phyloP scores from a whole-genome alignment of 148 eudicot species.

The Euryodendron excelsum region DNA sequence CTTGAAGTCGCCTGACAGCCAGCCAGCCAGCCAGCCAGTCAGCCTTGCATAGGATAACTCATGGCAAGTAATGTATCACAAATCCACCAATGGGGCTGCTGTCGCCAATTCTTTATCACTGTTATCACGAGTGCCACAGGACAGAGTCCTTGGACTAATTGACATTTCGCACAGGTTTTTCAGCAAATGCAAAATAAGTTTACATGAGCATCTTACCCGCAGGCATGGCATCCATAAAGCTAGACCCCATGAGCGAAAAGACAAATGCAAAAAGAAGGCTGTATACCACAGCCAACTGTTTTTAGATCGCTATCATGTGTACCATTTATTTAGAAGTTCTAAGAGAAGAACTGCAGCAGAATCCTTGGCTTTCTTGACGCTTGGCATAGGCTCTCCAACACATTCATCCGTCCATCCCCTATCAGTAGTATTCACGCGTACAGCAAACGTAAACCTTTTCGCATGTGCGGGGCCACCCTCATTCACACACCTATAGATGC shows the following conservation, averaged over 20 bases:
- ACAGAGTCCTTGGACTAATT: not conserved
- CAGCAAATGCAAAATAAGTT: not conserved
- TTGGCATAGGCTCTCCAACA: constrained; percentile 97
- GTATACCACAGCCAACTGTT: not conserved
- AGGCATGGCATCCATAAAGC: no score
- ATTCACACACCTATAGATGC: constrained; percentile 60
- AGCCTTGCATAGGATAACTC: not conserved
- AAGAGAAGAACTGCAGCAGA: constrained; percentile 90
- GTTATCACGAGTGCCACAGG: not conserved
- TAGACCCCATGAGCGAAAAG: not conserved
- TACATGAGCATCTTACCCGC: not conserved
- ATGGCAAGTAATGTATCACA: not conserved
- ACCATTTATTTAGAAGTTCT: constrained; percentile 79
- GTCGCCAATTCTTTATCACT: no score
- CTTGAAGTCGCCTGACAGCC: not conserved
- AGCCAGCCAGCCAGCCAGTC: not conserved
- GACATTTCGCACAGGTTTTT: not conserved
- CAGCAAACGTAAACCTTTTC: constrained; percentile 83
- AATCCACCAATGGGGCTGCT: not conserved
- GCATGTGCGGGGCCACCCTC: constrained; percentile 99
- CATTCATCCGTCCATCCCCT: constrained; percentile 95
- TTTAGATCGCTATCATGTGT: constrained; percentile 13
- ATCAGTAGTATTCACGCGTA: constrained; percentile 80
- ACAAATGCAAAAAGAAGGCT: constrained; percentile 2
- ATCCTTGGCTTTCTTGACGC: constrained; percentile 96